phyloP scores from a whole-genome alignment of 257 asterid genomes.

The Coffea eugenioides region DNA sequence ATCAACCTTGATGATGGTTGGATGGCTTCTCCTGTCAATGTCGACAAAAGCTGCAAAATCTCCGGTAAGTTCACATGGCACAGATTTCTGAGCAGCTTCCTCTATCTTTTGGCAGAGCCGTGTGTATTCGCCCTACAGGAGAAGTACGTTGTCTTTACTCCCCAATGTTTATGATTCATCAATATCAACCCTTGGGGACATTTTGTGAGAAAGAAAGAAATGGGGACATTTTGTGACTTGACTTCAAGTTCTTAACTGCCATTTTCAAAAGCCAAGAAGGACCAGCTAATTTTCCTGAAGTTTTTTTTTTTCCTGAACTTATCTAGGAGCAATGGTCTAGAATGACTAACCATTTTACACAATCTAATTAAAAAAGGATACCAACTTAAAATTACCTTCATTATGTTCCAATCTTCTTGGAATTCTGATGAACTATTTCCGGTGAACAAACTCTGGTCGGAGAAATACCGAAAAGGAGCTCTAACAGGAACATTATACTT shows the following conservation, averaged over 20 bases:
- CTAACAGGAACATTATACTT: conserved; percentile 27
- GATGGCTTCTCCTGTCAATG: conserved; percentile 25
- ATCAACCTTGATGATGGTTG: conserved; percentile 29
- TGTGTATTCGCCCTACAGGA: conserved; percentile 25
- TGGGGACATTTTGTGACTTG: no score
- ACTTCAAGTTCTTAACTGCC: no score
- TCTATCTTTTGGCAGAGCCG: conserved; percentile 29
- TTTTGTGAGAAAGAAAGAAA: no score
- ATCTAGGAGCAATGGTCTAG: no score
- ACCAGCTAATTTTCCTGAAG: no score
- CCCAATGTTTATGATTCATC: no score
- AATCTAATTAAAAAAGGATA: no score
- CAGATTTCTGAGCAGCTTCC: conserved; percentile 15
- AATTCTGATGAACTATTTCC: conserved; percentile 18
- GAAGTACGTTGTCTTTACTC: neutral
- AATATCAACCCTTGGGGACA: neutral
- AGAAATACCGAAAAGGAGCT: conserved; percentile 41
- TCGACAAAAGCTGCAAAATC: conserved; percentile 26
- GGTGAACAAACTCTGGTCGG: neutral
- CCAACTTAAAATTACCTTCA: conserved; percentile 21
- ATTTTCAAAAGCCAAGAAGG: no score
- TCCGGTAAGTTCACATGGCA: conserved; percentile 15
- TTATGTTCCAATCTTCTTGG: conserved; percentile 23
- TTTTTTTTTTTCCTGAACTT: no score
- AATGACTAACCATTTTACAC: no score